phyloP scores from a whole-genome alignment of 345 rosid species.

The Eucalyptus regnans region DNA sequence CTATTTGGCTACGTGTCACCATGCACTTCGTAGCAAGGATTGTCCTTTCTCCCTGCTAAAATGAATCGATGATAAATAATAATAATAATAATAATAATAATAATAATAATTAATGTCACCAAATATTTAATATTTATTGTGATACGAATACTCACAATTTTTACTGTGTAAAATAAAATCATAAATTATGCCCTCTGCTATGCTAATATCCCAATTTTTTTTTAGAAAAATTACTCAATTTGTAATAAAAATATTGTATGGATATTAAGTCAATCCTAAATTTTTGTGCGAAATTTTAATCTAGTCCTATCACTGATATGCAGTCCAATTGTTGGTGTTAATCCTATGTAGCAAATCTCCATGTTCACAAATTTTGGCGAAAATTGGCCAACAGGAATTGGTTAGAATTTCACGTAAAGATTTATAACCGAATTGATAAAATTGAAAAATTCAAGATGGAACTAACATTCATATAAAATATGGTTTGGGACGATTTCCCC shows the following conservation, averaged over 20 bases:
- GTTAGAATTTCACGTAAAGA: fast-evolving
- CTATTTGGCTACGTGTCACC: not conserved
- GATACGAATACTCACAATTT: too few relatives aligned
- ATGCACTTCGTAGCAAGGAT: not conserved
- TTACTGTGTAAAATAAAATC: too few relatives aligned
- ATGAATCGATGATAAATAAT: too few relatives aligned
- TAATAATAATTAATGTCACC: too few relatives aligned
- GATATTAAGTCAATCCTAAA: fast-evolving
- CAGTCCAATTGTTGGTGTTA: fast-evolving
- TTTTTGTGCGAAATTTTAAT: fast-evolving
- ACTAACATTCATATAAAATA: not conserved
- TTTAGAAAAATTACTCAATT: too few relatives aligned
- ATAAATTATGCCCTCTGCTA: too few relatives aligned
- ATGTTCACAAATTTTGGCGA: fast-evolving
- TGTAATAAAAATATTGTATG: too few relatives aligned
- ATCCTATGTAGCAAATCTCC: fast-evolving
- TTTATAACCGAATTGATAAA: fast-evolving
- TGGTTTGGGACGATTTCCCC: not conserved
- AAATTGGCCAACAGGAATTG: fast-evolving
- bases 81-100: too few relatives aligned
- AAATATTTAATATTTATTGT: too few relatives aligned
- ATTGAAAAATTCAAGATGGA: fast-evolving
- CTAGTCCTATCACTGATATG: fast-evolving
- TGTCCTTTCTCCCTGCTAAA: too few relatives aligned
- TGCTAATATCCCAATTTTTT: too few relatives aligned